Evolutionary conservation across 345 rosid genomes (phyloP).

Genomic region (Capsella bursapastoris): DNA sequence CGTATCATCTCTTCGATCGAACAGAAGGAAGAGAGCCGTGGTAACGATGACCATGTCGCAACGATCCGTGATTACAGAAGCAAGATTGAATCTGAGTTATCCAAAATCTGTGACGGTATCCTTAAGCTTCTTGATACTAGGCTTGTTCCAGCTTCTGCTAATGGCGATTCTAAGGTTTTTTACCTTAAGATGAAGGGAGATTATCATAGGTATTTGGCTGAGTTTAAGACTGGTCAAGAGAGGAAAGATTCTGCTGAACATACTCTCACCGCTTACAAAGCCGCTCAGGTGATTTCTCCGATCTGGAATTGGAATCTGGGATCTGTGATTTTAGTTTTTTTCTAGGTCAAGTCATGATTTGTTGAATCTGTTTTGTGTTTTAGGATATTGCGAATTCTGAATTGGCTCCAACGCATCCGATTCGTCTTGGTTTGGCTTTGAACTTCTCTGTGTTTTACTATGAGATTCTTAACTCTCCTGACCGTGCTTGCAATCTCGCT

Average conservation of each 20-base stretch:
- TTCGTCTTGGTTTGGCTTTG: slow-evolving; percentile 84
- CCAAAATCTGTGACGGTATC: slow-evolving; percentile 85
- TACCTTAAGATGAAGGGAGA: slow-evolving; percentile 96
- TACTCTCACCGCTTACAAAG: slow-evolving; percentile 84
- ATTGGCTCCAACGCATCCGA: slow-evolving; percentile 86
- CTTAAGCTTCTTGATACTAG: slow-evolving; percentile 79
- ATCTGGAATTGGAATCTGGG: slow-evolving; percentile 16
- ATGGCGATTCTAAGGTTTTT: slow-evolving; percentile 88
- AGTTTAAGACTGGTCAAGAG: slow-evolving; percentile 84
- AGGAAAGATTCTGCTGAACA: slow-evolving; percentile 90
- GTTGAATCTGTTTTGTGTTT: background rate
- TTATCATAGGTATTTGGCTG: slow-evolving; percentile 87
- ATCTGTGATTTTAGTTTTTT: slow-evolving; percentile 12
- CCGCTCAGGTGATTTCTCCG: slow-evolving; percentile 70
- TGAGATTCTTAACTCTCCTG: slow-evolving; percentile 91
- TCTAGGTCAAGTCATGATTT: slow-evolving; percentile 22
- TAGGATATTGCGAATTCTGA: slow-evolving; percentile 92
- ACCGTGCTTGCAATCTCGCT: slow-evolving; percentile 92
- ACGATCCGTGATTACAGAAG: slow-evolving; percentile 80
- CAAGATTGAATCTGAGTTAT: slow-evolving; percentile 84
- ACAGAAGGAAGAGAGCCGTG: slow-evolving; percentile 95
- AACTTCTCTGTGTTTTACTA: slow-evolving; percentile 92
- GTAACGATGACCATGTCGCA: slow-evolving; percentile 86
- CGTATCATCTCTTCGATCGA: slow-evolving; percentile 89
- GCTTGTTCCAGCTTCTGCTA: slow-evolving; percentile 70